Base-by-base conservation (phyloP, 148 eudicot species). In the Fagopyrum esculentum region DNA sequence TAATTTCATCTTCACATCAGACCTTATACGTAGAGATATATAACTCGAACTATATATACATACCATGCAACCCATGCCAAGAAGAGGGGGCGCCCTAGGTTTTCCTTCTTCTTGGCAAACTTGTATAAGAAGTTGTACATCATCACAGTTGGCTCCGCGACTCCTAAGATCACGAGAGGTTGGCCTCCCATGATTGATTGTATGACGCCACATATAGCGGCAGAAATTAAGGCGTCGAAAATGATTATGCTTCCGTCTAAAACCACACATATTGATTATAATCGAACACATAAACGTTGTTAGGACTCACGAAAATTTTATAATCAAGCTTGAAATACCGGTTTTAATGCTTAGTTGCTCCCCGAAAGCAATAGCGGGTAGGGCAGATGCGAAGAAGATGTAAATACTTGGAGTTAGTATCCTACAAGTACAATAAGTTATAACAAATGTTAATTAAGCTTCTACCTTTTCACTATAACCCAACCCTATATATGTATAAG, bases 281-380 rank as follows among this genome's bases (percentile, higher is more conserved):
- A 35, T 1, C 40, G 40, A 22, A n/a, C 35, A 57, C 30, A 6
- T 57, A 19, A 22, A 35, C 40, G 2, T 35, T 1, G 4, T 11
- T 8, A 13, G 45, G 13, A 13, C 6, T 3, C 6, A 35, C 40
- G 3, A 30, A 66, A 45, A 10, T 61, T 11, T 19, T 17, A 15
- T 43, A 9, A 55, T 9, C 29, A 54, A 40, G 35, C 50, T 4
- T 22, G 12, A 30, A 66, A 44, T 29, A 85, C 90, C 92, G 70
- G 90, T 83, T 78, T 85, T 84, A 50, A 81, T 76, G 76, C 78
- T 86, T 72, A 88, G 55, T 45, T 83, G 85, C 82, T 88, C 88
- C 0, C 89, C 89, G 46, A 88, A 88, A 35, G 88, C 89, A 56
- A 88, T 85, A 4, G 86, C 88, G 17, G 90, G 92, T 69, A 89